Percentiles rank a stretch among this genome's conserved stretches.
These are phyloP conservation scores for Sisymbrium altissimum DNA, from an alignment of 345 rosid genomes.

Conservation along the genomic window DNA sequence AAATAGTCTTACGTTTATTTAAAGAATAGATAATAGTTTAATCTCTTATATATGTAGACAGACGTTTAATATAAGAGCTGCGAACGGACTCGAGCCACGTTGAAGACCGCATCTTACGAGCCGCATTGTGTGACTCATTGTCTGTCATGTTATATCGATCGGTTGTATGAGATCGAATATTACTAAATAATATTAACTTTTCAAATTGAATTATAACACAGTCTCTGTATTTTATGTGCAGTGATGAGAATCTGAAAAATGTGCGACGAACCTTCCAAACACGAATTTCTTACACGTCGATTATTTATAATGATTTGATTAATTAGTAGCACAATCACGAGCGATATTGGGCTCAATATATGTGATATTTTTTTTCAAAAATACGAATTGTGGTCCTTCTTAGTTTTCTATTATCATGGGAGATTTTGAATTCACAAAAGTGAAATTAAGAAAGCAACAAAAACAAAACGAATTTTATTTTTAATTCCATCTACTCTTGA, in stretches of 20 bases:
- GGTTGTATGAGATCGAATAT: background rate
- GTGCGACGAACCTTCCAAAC: slow-evolving; percentile 12
- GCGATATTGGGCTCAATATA: no score
- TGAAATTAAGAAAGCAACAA: no score
- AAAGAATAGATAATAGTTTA: background rate
- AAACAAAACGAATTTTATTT: no score
- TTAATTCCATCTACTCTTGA: background rate
- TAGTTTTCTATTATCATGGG: background rate
- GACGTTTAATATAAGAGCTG: slow-evolving; percentile 6
- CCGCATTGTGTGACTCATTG: slow-evolving; percentile 30
- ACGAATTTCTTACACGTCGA: background rate
- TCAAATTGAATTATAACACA: background rate
- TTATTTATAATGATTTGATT: background rate
- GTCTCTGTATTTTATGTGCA: background rate
- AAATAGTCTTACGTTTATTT: background rate
- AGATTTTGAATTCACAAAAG: background rate
- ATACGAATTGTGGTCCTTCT: background rate
- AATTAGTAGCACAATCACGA: no score
- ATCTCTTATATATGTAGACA: background rate
- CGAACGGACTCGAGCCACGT: slow-evolving; percentile 18
- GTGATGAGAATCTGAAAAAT: background rate
- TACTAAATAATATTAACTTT: background rate
- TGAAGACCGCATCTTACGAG: slow-evolving; percentile 29
- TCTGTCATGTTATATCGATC: slow-evolving; percentile 21
- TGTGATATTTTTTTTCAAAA: no score